Base-by-base conservation (phyloP, 1,284 basidiomycete genomes). In the Schizophyllum commune region DNA sequence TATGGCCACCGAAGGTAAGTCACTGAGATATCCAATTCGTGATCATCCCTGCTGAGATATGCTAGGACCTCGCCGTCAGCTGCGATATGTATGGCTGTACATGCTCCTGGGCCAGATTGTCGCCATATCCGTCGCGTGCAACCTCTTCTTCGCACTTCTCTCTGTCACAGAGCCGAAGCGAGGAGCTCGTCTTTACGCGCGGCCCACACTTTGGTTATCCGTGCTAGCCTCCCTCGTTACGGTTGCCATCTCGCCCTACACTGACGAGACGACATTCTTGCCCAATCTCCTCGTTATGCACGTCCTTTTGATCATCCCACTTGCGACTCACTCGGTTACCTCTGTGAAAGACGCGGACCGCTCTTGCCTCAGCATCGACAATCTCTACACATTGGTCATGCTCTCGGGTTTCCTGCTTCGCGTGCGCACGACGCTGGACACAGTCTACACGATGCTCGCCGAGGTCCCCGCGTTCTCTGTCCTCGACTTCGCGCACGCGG, bases 111-210 rank as follows among this genome's bases (percentile, higher is more conserved):
- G 51, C 5, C 88, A 91, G 71, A 69, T 89, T 15, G 87, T 91
- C 57, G 88, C 89, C 51, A 85, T 27, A 91, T 86, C 84, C 13
- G 84, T 90, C 51, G 84, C 87, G 2, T 80, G 82, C 8, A 84
- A 83, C 61, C 77, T 91, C 21, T 90, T 90, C 74, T 82, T 83
- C 64, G 71, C 84, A 1, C 83, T 85, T n/a, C 62, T 88, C 79
- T 33, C 68, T 69, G 20, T 65, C 60, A 52, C 65, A 60, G 20
- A 58, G 27, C 67, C 39, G 17, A 58, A 19, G 8, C 56, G 32
- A 52, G 62, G 52, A 63, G 27, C 17, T 3, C 57, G 64, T 55
- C 55, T 59, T 57, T 55, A 62, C 59, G 62, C 68, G 61, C 63
- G 71, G 61, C 64, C 70, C 60, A 56, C 70, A 53, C 63, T 85